Evolutionary conservation across 371 early-diverging fungal genomes (phyloP).

Genomic region (Mucor circinelloides): DNA sequence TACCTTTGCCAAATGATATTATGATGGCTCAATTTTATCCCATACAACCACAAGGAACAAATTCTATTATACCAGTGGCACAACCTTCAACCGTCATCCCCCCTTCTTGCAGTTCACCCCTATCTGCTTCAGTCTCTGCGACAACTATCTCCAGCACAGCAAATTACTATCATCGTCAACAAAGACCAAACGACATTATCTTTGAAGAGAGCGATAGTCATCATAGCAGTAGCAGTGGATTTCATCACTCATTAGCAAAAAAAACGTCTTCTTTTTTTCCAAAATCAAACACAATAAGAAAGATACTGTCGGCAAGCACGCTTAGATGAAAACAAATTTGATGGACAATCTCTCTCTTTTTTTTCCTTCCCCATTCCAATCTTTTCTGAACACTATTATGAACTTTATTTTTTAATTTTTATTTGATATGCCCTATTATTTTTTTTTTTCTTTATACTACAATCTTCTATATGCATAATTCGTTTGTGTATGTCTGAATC

Average conservation of each 20-base stretch:
- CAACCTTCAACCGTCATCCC: neutral
- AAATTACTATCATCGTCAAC: neutral
- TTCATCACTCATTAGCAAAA: conserved; percentile 21
- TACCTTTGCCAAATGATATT: conserved; percentile 5
- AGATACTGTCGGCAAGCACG: conserved; percentile 26
- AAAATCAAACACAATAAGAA: conserved; percentile 26
- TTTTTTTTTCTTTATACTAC: neutral
- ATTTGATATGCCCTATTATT: neutral
- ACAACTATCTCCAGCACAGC: neutral
- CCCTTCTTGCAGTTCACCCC: neutral
- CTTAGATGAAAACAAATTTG: conserved; percentile 16
- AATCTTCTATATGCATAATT: neutral
- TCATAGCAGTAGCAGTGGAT: neutral
- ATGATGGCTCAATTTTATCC: conserved; percentile 22
- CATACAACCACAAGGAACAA: neutral
- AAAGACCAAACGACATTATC: neutral
- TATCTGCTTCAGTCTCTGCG: neutral
- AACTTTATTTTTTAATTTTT: neutral
- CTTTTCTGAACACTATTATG: neutral
- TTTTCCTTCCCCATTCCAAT: neutral
- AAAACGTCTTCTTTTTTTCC: conserved; percentile 25
- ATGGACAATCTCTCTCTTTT: neutral
- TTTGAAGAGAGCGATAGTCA: neutral
- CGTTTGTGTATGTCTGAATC: neutral
- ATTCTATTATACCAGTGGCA: conserved; percentile 4